Evolutionary conservation across 1,284 basidiomycete genomes (phyloP).

Genomic region (Ceratobasidium sp.): DNA sequence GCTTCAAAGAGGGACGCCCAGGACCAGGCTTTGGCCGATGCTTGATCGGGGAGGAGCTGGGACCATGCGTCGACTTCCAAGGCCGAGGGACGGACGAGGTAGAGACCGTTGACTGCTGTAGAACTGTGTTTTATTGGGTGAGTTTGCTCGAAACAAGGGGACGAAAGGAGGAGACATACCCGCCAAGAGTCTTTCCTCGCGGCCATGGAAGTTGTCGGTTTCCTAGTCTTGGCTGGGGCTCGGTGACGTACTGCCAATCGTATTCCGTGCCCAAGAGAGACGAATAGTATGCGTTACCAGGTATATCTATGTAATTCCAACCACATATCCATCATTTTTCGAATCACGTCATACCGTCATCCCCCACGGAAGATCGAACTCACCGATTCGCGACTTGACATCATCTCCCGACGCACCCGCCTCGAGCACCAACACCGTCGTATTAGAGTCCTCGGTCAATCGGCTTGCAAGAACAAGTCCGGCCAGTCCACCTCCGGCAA

Average conservation of each 20-base stretch:
- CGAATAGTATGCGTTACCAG: conserved; percentile 66
- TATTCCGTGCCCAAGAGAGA: conserved; percentile 66
- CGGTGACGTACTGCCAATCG: conserved; percentile 75
- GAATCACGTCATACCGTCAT: not conserved
- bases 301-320: conserved; percentile 57
- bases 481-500: conserved; percentile 75
- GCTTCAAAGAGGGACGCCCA: conserved; percentile 67
- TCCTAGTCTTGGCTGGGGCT: conserved; percentile 63
- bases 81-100: conserved; percentile 68
- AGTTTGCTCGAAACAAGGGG: not conserved
- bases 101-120: conserved; percentile 77
- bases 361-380: not conserved
- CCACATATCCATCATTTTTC: not conserved
- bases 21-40: conserved; percentile 63
- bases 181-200: conserved; percentile 77
- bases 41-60: conserved; percentile 58
- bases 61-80: conserved; percentile 71
- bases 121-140: conserved; percentile 51
- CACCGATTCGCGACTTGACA: conserved; percentile 53
- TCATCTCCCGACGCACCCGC: conserved; percentile 73
- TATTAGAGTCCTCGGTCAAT: conserved; percentile 75
- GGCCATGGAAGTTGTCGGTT: conserved; percentile 66
- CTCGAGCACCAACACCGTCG: conserved; percentile 80
- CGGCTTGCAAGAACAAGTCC: conserved; percentile 79
- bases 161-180: conserved; percentile 57